Evolutionary conservation across 1,284 basidiomycete species (phyloP).

Genomic region (Ustilago xerochloae): DNA sequence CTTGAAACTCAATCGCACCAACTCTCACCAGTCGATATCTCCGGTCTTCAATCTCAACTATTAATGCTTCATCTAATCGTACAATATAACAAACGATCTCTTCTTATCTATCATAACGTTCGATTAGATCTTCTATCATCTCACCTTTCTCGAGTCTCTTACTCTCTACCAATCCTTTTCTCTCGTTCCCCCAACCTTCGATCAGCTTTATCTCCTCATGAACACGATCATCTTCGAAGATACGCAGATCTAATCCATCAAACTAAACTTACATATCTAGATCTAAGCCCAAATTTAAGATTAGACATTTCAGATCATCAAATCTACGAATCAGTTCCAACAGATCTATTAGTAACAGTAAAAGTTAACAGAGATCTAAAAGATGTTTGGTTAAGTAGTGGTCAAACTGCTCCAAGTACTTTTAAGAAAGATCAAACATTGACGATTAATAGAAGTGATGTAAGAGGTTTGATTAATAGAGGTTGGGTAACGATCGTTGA

Average conservation of each 20-base stretch:
- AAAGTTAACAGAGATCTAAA: conserved; percentile 26
- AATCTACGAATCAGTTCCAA: conserved; percentile 18
- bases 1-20: conserved; percentile 64
- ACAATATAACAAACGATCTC: conserved; percentile 88
- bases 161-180: conserved; percentile 13
- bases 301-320: conserved; percentile 23
- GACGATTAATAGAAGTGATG: conserved; percentile 24
- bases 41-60: conserved; percentile 75
- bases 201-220: conserved; percentile 6
- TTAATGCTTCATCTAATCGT: conserved; percentile 88
- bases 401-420: conserved; percentile 16
- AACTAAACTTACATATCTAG: conserved; percentile 22
- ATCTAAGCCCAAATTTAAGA: conserved; percentile 7
- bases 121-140: conserved; percentile 73
- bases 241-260: conserved; percentile 22
- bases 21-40: conserved; percentile 66
- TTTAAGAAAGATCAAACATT: conserved; percentile 34
- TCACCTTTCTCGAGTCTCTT: conserved; percentile 3
- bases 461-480: conserved; percentile 22
- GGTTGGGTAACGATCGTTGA: conserved; percentile 32
- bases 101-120: conserved; percentile 89
- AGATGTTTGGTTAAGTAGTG: conserved; percentile 24
- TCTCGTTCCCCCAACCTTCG: not conserved
- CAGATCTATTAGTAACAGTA: conserved; percentile 21
- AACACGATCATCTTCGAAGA: conserved; percentile 20